Base-by-base conservation (phyloP, 805 yeast species). In the Metschnikowia borealis region DNA sequence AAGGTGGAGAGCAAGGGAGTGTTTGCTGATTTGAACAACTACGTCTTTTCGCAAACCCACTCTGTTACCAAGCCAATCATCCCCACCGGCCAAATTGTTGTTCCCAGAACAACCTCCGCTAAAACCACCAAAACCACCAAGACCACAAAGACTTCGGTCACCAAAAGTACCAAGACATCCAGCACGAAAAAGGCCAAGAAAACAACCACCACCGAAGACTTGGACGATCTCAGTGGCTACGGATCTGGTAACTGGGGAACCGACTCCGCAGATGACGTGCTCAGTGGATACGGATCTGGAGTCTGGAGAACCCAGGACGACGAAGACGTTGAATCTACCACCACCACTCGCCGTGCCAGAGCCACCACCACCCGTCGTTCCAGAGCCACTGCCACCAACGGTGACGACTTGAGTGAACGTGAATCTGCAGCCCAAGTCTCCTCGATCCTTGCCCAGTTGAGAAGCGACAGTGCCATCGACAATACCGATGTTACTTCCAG, bases 1-100 rank as follows among this genome's bases (percentile, higher is more conserved):
- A 74, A 65, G 40, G 65, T 72, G 34, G 73, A 73, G 51, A 45
- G 58, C 31, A 61, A 60, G 38, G 77, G 77, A 6, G 60, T 70
- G 8, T 73, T 73, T 50, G 64, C 57, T 15, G 66, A 70, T 49
- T 68, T 73, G 62, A 73, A 73, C 57, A 49, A 62, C 41, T 65
- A 61, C 40, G 54, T 73, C 3, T 70, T 69, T 59, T 66, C 68
- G 11, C 58, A 57, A 32, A 38, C 51, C n/a, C 59, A 57, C 44
- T 49, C 59, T 8, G 59, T 52, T 14, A 47, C 58, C 15, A 48
- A 44, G 38, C 61, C 61, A 1, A 52, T 57, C 40, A 38, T 57
- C 11, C 54, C 59, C 13, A 57, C 61, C 8, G 43, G 36, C 11
- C 51, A 54, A 29, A 57, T 56, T 17, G 59, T 57, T 3, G 59